A percentile compares a stretch with the other conserved stretches of the same genome.
These are phyloP conservation scores for Penicillium verrucosum DNA, from an alignment of 2,329 filamentous ascomycete species.

Conservation along the genomic window DNA sequence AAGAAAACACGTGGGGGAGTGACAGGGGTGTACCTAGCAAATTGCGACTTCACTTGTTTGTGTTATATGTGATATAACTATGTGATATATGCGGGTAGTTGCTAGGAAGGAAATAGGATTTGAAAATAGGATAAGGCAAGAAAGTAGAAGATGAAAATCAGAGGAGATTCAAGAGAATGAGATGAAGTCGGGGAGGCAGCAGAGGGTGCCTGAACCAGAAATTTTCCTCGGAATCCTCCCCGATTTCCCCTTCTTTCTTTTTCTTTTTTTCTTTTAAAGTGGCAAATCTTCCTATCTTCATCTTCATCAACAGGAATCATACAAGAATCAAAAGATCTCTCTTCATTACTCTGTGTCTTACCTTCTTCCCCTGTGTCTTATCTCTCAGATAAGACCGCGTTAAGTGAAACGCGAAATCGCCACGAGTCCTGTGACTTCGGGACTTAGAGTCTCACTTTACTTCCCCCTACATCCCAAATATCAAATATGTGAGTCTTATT, in stretches of 20 bases:
- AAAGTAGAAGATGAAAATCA: not conserved
- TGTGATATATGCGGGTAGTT: too few species aligned
- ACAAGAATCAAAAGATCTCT: not conserved
- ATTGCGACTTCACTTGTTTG: not conserved
- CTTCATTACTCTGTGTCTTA: too few species aligned
- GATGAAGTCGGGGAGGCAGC: not conserved
- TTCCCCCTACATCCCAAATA: not conserved
- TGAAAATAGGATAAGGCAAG: not conserved
- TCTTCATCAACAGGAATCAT: not conserved
- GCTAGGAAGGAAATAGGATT: not conserved
- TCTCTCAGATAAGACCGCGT: conserved; percentile 32
- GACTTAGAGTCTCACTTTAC: not conserved
- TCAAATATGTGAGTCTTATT: not conserved
- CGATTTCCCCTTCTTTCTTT: not conserved
- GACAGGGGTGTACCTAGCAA: not conserved
- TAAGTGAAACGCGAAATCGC: conserved; percentile 43
- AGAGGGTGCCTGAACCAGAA: conserved; percentile 24
- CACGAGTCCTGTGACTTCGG: conserved; percentile 34
- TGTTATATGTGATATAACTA: not conserved
- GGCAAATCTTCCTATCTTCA: not conserved
- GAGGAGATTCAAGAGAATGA: conserved; percentile 4
- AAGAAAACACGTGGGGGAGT: not conserved
- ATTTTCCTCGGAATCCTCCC: conserved; percentile 15
- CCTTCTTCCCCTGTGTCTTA: not conserved
- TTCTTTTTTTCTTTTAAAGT: not conserved